phyloP scores from a whole-genome alignment of 2,329 filamentous ascomycete species.

The Raffaelea ambrosiae region DNA sequence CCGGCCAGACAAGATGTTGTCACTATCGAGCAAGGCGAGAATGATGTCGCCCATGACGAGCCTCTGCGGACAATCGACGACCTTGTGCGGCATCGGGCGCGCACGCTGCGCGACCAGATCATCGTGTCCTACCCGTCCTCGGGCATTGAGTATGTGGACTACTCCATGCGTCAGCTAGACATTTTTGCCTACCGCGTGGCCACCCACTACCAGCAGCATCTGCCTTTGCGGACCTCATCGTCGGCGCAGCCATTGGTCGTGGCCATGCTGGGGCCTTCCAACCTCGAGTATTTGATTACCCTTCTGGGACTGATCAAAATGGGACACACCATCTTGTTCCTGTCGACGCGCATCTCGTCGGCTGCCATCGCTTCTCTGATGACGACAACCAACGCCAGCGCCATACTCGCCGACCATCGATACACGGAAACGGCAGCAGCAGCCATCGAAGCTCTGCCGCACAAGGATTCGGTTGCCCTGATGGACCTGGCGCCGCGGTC shows the following conservation, averaged over 20 bases:
- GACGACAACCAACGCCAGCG: slow-evolving; percentile 4
- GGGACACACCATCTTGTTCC: slow-evolving; percentile 36
- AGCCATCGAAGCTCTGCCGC: not conserved
- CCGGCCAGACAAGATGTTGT: no score
- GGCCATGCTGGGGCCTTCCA: slow-evolving; percentile 42
- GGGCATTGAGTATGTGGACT: slow-evolving; percentile 35
- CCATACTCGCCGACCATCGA: slow-evolving; percentile 17
- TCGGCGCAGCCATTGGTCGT: slow-evolving; percentile 22
- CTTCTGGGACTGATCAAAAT: slow-evolving; percentile 45
- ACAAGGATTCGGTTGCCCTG: slow-evolving; percentile 13
- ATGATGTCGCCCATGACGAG: not conserved
- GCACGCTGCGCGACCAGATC: slow-evolving; percentile 22
- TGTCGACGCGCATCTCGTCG: slow-evolving; percentile 25
- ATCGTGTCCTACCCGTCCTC: slow-evolving; percentile 34
- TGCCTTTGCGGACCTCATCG: not conserved
- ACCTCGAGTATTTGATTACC: slow-evolving; percentile 45
- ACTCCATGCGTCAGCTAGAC: slow-evolving; percentile 36
- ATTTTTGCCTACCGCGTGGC: slow-evolving; percentile 23
- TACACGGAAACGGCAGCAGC: slow-evolving; percentile 1
- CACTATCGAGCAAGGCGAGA: not conserved
- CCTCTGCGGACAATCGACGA: slow-evolving; percentile 20
- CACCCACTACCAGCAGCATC: slow-evolving; percentile 11
- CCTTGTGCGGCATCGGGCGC: slow-evolving; percentile 27
- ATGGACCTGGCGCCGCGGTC: slow-evolving; percentile 18
- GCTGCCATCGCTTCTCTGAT: slow-evolving; percentile 18